Conservation (phyloP, 1,139 yeast genomes). For the Geotrichum aggregatum region DNA sequence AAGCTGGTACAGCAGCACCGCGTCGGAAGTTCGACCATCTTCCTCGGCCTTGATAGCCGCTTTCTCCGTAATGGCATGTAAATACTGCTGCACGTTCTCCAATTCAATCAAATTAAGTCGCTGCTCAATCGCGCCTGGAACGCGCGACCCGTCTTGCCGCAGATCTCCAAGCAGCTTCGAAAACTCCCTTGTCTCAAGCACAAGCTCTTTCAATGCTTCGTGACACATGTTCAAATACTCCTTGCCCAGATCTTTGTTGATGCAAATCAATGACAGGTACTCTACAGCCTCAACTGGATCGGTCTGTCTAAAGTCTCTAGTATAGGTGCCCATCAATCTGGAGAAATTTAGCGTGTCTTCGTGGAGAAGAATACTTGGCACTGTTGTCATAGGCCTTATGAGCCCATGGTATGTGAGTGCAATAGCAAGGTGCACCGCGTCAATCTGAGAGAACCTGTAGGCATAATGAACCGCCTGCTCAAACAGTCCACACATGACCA, state of each 20-base stretch:
- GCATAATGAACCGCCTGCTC: slow-evolving; percentile 76
- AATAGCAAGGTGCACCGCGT: slow-evolving; percentile 89
- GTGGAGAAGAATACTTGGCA: slow-evolving; percentile 30
- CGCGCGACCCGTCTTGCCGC: slow-evolving; percentile 67
- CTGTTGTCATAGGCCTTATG: slow-evolving; percentile 47
- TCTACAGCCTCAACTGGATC: slow-evolving; percentile 92
- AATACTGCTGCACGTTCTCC: slow-evolving; percentile 49
- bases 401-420: slow-evolving; percentile 74
- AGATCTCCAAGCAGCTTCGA: slow-evolving; percentile 75
- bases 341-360: slow-evolving; percentile 36
- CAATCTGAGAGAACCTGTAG: slow-evolving; percentile 67
- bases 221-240: slow-evolving; percentile 54
- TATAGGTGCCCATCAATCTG: slow-evolving; percentile 46
- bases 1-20: slow-evolving; percentile 78
- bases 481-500: slow-evolving; percentile 72
- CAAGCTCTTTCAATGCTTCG: slow-evolving; percentile 77
- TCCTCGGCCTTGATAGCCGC: slow-evolving; percentile 88
- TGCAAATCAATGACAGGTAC: slow-evolving; percentile 68
- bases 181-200: slow-evolving; percentile 82
- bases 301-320: slow-evolving; percentile 73
- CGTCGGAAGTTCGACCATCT: slow-evolving; percentile 85
- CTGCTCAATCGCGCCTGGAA: slow-evolving; percentile 80
- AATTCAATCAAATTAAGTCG: slow-evolving; percentile 65
- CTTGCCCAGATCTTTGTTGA: slow-evolving; percentile 40
- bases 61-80: slow-evolving; percentile 70